Base-by-base conservation (phyloP, 2,329 filamentous ascomycete species). In the Trichoderma oligosporum region DNA sequence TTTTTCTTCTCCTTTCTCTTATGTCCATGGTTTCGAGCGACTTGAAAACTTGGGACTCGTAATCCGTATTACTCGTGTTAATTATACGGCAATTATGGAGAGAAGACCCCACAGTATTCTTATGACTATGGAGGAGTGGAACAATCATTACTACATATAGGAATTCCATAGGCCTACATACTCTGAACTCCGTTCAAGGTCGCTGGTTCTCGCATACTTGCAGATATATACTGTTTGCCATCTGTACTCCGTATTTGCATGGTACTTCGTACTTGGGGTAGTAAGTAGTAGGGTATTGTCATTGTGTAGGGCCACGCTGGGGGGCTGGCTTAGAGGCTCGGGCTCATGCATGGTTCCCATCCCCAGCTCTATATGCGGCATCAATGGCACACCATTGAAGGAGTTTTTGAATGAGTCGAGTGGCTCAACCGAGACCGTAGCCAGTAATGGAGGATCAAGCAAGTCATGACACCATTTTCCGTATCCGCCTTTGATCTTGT, bases 311-410 rank as follows among this genome's bases (percentile, higher is more conserved):
- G 41, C 41, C 48, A 41, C 36, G 36, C 36, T 52, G 48, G 48
- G n/a, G 42, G 48, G 25, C 22, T 46, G 51, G 51, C 39, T 36
- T 18, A 35, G 44, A 56, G 46, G 44, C 36, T 48, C 38, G 45
- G 45, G 46, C 45, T 42, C 16, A n/a, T 33, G 12, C 54, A 57
- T 51, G 44, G 54, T 44, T 51, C 51, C 31, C 46, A 48, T 51
- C 54, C 54, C 54, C 45, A 57, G 54, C 38, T 48, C 46, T 27
- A 44, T 18, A 57, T 41, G 35, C 54, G 18, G 22, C 36, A 42
- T 35, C 45, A 57, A 57, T 57, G 54, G 54, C 54, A 57, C 54
- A 57, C 54, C 45, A 46, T 49, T 44, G 27, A 36, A 16, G 9
- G 24, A 42, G 27, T 5, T 7, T 55, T 14, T 46, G 41, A 38